Percentiles rank a stretch among this genome's conserved stretches.
Conservation (phyloP, 331 rosid species). For the Phaseolus coccineus region DNA sequence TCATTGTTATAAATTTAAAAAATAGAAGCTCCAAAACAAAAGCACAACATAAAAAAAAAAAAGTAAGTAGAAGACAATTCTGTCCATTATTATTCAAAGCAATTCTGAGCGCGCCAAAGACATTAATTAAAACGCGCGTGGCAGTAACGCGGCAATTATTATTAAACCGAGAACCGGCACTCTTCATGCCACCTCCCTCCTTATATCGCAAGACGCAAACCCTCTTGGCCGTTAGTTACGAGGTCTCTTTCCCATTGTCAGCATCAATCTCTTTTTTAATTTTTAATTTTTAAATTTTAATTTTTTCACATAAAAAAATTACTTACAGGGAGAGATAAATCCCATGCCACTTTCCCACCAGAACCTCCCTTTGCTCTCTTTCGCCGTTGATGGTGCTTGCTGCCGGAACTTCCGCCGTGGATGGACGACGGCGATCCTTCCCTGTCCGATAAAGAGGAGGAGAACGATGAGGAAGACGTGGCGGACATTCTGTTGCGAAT, state of each 20-base stretch:
- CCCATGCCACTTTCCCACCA: constrained; percentile 29
- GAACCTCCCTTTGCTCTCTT: constrained; percentile 45
- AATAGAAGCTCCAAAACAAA: background rate
- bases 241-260: constrained; percentile 47
- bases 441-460: constrained; percentile 45
- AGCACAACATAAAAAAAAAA: background rate
- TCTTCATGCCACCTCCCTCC: constrained; percentile 48
- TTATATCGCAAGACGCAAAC: constrained; percentile 36
- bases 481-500: constrained; percentile 40
- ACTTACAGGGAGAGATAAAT: constrained; percentile 40
- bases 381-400: constrained; percentile 66
- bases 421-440: constrained; percentile 70
- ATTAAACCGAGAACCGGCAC: constrained; percentile 27
- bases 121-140: constrained; percentile 42
- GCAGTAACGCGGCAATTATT: constrained; percentile 20
- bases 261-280: background rate
- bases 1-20: too few species aligned
- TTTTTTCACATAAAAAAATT: constrained; percentile 25
- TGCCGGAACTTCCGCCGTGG: constrained; percentile 42
- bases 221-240: constrained; percentile 32
- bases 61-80: background rate
- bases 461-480: constrained; percentile 30
- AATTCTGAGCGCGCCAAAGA: constrained; percentile 33
- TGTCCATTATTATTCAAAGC: constrained; percentile 19
- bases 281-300: background rate